Conservation (phyloP, 768 basidiomycete species). For the Tulasnella sp. region DNA sequence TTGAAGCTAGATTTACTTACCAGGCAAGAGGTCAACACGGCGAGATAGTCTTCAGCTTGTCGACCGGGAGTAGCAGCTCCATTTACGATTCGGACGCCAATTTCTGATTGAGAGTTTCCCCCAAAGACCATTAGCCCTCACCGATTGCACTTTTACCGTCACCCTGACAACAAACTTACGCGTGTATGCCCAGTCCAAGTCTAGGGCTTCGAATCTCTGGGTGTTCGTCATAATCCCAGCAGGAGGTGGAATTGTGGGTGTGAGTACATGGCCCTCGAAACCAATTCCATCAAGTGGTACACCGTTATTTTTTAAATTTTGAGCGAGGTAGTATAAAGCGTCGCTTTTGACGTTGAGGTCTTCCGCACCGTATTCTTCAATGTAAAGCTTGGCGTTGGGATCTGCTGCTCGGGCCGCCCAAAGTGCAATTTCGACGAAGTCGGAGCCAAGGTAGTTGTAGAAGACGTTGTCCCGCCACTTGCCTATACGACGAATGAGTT, state of each 20-base stretch:
- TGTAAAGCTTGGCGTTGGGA: conserved; percentile 21
- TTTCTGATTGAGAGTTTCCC: no score
- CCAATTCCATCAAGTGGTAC: conserved; percentile 61
- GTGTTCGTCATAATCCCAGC: conserved; percentile 44
- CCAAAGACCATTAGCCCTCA: background rate
- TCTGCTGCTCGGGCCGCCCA: conserved; percentile 18
- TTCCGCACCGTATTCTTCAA: conserved; percentile 24
- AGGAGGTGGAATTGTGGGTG: background rate
- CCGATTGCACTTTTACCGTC: no score
- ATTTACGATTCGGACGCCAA: no score
- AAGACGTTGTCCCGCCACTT: conserved; percentile 53
- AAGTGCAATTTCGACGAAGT: conserved; percentile 10
- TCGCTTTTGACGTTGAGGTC: conserved; percentile 51
- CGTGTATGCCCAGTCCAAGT: conserved; percentile 64
- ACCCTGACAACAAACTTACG: background rate
- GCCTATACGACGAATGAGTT: conserved; percentile 30
- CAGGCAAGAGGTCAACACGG: no score
- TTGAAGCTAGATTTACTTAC: no score
- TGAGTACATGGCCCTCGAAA: conserved; percentile 16
- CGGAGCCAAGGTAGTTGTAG: conserved; percentile 47
- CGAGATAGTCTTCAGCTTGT: no score
- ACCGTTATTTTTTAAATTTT: conserved; percentile 45
- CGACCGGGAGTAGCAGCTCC: no score
- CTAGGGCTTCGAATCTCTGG: conserved; percentile 52
- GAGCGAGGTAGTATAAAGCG: conserved; percentile 52